A percentile compares a stretch with the other conserved stretches of the same genome.
phyloP scores from a whole-genome alignment of 148 eudicot species.

The Rhododendron ovatum region DNA sequence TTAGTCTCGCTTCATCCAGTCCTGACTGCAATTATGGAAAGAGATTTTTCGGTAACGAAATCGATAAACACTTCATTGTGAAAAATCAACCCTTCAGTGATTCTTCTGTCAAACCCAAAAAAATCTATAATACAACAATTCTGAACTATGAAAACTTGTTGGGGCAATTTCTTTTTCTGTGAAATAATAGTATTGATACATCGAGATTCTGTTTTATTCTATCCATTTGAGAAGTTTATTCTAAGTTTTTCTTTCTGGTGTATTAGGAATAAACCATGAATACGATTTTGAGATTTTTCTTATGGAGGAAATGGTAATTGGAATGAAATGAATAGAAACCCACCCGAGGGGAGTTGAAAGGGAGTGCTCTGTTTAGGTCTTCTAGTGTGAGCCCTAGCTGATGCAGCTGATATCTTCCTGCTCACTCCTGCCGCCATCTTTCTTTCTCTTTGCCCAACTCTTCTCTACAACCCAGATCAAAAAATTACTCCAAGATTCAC shows the following conservation, averaged over 20 bases:
- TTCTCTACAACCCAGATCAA: not conserved
- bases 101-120: not conserved
- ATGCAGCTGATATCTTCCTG: constrained; percentile 52
- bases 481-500: not conserved
- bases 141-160: not conserved
- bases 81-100: not conserved
- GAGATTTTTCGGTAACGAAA: not conserved
- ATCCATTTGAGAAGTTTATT: not conserved
- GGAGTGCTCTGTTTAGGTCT: constrained; percentile 32
- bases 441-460: not conserved
- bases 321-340: not conserved
- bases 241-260: not conserved
- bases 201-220: not conserved
- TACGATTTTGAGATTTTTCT: not conserved
- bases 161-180: not conserved
- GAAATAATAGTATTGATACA: not conserved
- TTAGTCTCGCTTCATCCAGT: not conserved
- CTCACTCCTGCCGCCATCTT: constrained; percentile 32
- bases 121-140: not conserved
- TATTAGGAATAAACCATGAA: not conserved
- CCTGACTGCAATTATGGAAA: not conserved
- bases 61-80: not conserved
- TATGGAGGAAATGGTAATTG: not conserved
- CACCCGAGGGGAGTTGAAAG: constrained; percentile 33
- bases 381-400: constrained; percentile 67